phyloP scores from a whole-genome alignment of 345 rosid species.

The Carallia brachiata region DNA sequence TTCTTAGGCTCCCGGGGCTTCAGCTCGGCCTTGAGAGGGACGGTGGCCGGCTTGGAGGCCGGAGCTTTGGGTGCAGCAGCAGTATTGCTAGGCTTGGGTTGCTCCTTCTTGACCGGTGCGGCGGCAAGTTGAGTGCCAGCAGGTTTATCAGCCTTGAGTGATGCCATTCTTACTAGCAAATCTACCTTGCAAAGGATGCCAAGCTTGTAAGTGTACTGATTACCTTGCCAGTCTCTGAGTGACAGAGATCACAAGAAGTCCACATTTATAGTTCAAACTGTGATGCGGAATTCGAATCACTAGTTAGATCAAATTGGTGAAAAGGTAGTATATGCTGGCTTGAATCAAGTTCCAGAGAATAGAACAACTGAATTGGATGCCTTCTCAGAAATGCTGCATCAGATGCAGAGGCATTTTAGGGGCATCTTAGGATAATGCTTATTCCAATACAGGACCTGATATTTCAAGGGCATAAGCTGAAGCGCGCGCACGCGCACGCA shows the following conservation, averaged over 20 bases:
- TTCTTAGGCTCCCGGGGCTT: conserved; percentile 23
- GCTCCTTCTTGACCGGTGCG: conserved; percentile 39
- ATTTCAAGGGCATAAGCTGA: not conserved
- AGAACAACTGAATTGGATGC: conserved; percentile 19
- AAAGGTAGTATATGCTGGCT: not conserved
- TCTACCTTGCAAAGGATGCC: not conserved
- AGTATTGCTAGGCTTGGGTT: conserved; percentile 9
- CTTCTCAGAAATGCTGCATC: conserved; percentile 21
- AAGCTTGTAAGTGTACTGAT: not conserved
- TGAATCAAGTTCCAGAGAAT: conserved; percentile 19
- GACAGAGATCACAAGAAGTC: not conserved
- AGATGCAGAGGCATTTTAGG: conserved; percentile 32
- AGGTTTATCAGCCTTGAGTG: conserved; percentile 53
- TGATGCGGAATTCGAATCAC: conserved; percentile 19
- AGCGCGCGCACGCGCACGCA: too few species aligned
- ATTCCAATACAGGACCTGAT: conserved; percentile 13
- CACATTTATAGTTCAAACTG: conserved; percentile 22
- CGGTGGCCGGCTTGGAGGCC: conserved; percentile 5
- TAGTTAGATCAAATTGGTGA: conserved; percentile 12
- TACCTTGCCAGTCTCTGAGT: conserved; percentile 14
- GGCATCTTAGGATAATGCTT: conserved; percentile 29
- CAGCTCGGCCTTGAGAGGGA: conserved; percentile 16
- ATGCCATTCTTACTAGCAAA: conserved; percentile 37
- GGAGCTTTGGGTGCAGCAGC: conserved; percentile 27
- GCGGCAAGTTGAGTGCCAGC: conserved; percentile 23